Conservation (phyloP, 306 rosid genomes). For the Prunus mira region DNA sequence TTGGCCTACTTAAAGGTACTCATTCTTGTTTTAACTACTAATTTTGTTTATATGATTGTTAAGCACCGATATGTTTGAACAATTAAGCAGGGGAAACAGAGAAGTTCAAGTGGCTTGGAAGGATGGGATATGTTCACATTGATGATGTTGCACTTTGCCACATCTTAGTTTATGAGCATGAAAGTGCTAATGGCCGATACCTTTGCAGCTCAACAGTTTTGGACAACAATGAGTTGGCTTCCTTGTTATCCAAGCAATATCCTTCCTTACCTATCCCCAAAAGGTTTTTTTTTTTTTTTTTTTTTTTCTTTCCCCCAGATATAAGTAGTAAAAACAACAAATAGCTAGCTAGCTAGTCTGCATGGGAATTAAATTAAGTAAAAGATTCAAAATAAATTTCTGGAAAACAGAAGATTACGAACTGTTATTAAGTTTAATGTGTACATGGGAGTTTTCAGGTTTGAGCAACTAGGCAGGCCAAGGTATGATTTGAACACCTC, state of each 20-base stretch:
- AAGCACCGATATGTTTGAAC: not conserved
- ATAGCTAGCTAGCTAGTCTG: too few relatives aligned
- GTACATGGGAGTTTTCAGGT: constrained; percentile 36
- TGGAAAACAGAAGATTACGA: too few relatives aligned
- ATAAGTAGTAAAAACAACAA: too few relatives aligned
- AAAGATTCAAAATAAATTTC: not conserved
- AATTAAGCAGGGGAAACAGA: constrained; percentile 55
- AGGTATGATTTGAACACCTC: constrained; percentile 49
- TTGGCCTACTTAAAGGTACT: constrained; percentile 69
- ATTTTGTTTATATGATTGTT: not conserved
- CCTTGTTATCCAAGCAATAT: constrained; percentile 46
- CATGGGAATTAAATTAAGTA: too few relatives aligned
- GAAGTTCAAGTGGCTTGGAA: constrained; percentile 62
- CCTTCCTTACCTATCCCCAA: constrained; percentile 63
- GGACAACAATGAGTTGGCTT: constrained; percentile 43
- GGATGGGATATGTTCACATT: constrained; percentile 81
- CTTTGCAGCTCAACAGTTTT: constrained; percentile 61
- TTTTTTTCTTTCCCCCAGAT: not conserved
- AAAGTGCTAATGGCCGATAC: constrained; percentile 58
- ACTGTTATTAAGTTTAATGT: not conserved
- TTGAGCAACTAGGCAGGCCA: constrained; percentile 48
- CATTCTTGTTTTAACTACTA: not conserved
- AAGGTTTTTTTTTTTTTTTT: constrained; percentile 42
- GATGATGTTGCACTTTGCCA: constrained; percentile 76
- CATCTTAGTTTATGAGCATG: constrained; percentile 58